A percentile compares a stretch with the other conserved stretches of the same genome.
Evolutionary conservation across 2,329 filamentous ascomycete species (phyloP).

Genomic region (Sporothrix dimorphospora): DNA sequence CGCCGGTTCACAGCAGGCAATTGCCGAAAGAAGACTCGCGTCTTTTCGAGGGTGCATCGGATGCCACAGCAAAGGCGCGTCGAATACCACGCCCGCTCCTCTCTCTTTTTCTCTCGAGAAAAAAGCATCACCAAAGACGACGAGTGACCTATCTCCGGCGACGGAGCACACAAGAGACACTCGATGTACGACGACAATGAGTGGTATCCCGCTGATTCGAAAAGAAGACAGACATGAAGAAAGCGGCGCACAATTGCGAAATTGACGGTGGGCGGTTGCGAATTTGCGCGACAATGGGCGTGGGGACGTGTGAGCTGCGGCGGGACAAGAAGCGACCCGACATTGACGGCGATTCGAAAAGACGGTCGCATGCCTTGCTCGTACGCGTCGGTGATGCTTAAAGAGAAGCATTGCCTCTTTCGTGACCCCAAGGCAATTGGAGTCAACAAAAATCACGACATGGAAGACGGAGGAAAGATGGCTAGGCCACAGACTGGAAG

Average conservation of each 20-base stretch:
- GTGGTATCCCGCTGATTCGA: neutral
- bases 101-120: too few relatives aligned
- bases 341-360: too few relatives aligned
- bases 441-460: neutral
- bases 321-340: neutral
- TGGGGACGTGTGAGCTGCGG: neutral
- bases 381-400: neutral
- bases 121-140: neutral
- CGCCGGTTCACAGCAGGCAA: neutral
- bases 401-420: neutral
- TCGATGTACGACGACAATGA: neutral
- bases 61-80: neutral
- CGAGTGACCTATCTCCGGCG: neutral
- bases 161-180: neutral
- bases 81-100: neutral
- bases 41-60: neutral
- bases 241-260: too few relatives aligned
- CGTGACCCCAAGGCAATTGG: neutral
- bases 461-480: neutral
- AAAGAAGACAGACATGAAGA: too few relatives aligned
- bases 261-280: neutral
- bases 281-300: neutral
- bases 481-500: neutral
- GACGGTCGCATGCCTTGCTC: neutral
- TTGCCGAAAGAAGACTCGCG: constrained; percentile 6